phyloP scores from a whole-genome alignment of 371 early-diverging fungal genomes.

The Chytridium lagenaria region DNA sequence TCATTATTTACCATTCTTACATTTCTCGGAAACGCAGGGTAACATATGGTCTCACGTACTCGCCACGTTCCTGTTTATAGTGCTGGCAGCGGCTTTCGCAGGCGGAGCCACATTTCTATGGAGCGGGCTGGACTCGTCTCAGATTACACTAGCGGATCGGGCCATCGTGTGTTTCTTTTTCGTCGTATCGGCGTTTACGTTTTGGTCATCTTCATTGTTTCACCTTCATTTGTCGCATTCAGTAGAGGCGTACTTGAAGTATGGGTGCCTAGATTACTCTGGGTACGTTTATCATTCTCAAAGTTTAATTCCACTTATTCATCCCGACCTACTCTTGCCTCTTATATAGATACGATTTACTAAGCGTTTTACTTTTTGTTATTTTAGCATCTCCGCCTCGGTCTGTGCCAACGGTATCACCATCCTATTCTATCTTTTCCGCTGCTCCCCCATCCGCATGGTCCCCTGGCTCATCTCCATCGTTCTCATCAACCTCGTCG shows the following conservation, averaged over 20 bases:
- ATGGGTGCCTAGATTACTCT: constrained; percentile 41
- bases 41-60: constrained; percentile 42
- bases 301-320: not conserved
- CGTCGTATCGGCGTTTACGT: constrained; percentile 24
- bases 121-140: not conserved
- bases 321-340: too few relatives aligned
- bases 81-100: constrained; percentile 9
- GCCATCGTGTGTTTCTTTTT: constrained; percentile 24
- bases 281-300: too few relatives aligned
- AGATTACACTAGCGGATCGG: constrained; percentile 19
- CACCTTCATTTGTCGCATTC: constrained; percentile 41
- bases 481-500: constrained; percentile 25
- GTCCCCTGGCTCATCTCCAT: constrained; percentile 2
- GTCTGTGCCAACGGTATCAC: constrained; percentile 26
- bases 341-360: too few relatives aligned
- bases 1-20: not conserved
- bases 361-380: not conserved
- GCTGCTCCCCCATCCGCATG: not conserved
- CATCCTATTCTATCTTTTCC: constrained; percentile 5
- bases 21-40: not conserved
- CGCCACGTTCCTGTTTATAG: constrained; percentile 22
- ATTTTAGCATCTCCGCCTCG: constrained; percentile 34
- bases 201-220: constrained; percentile 24
- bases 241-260: constrained; percentile 28
- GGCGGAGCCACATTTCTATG: not conserved